Conservation (phyloP, 345 rosid genomes). For the Raphanus sativus region DNA sequence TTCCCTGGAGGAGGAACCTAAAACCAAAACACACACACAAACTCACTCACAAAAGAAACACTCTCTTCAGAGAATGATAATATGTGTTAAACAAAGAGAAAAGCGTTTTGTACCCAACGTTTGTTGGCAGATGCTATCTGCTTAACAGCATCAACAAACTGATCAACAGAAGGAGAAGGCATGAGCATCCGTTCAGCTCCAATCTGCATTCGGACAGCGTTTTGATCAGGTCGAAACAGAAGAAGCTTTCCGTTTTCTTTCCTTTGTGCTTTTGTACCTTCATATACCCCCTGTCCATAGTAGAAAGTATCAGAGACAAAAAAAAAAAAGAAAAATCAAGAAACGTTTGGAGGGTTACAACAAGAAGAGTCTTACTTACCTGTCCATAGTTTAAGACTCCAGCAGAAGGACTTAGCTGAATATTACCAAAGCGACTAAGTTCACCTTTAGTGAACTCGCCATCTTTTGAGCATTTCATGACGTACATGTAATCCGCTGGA, state of each 20-base stretch:
- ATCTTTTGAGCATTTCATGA: conserved; percentile 53
- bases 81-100: not conserved
- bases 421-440: conserved; percentile 43
- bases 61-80: not conserved
- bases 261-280: conserved; percentile 81
- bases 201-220: conserved; percentile 57
- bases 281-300: conserved; percentile 61
- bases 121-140: conserved; percentile 54
- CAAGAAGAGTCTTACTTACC: conserved; percentile 28
- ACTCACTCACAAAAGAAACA: conserved; percentile 13
- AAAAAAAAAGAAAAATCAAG: not conserved
- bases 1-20: conserved; percentile 56
- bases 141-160: conserved; percentile 58
- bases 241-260: conserved; percentile 63
- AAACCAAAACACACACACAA: conserved; percentile 8
- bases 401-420: conserved; percentile 54
- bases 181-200: conserved; percentile 63
- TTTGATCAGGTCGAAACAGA: conserved; percentile 70
- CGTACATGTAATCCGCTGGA: conserved; percentile 79
- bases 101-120: conserved; percentile 64
- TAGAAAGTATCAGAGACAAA: not conserved
- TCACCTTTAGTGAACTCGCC: conserved; percentile 37
- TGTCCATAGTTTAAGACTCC: conserved; percentile 66
- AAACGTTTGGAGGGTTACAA: not conserved
- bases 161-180: conserved; percentile 54